These are phyloP conservation scores for Gentiana macrophylla DNA, from an alignment of 257 asterid genomes.

Conservation along the genomic window DNA sequence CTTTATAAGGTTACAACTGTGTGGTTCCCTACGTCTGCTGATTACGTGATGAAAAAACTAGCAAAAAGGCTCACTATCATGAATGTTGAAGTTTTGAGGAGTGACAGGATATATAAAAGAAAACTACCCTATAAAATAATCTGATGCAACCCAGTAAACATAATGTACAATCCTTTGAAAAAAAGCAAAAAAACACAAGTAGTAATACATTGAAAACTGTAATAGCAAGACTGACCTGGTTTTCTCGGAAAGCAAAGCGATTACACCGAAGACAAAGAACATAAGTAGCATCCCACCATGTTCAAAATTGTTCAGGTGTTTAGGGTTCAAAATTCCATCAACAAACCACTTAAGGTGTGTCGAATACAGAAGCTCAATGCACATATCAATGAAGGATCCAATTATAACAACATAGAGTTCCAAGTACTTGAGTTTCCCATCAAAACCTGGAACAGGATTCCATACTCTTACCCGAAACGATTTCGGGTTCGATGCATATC, in stretches of 20 bases:
- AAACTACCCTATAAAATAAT: not conserved
- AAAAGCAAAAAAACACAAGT: not conserved
- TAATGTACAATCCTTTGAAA: not conserved
- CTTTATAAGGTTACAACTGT: too few relatives aligned
- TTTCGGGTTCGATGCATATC: conserved; percentile 58
- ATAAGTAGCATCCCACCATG: conserved; percentile 96
- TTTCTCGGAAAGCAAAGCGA: conserved; percentile 63
- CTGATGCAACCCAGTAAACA: not conserved
- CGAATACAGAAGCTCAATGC: conserved; percentile 76
- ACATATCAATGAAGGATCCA: conserved; percentile 76
- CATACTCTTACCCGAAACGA: conserved; percentile 70
- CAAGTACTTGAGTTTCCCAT: conserved; percentile 63
- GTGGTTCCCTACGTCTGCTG: too few relatives aligned
- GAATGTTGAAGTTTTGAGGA: too few relatives aligned
- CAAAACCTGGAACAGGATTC: conserved; percentile 82
- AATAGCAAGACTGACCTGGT: conserved; percentile 52
- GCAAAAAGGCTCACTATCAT: too few relatives aligned
- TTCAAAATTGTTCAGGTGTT: conserved; percentile 91
- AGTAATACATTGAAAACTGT: conserved; percentile 7
- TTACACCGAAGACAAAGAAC: conserved; percentile 80
- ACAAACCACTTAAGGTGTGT: conserved; percentile 82
- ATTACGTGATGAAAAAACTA: too few relatives aligned
- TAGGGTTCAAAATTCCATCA: conserved; percentile 72
- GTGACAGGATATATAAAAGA: not conserved
- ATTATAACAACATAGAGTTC: conserved; percentile 82